Evolutionary conservation across 805 yeast species (phyloP), one percentile per base, ranked within the genome.

Genomic region (Saturnispora kantuleensis): DNA sequence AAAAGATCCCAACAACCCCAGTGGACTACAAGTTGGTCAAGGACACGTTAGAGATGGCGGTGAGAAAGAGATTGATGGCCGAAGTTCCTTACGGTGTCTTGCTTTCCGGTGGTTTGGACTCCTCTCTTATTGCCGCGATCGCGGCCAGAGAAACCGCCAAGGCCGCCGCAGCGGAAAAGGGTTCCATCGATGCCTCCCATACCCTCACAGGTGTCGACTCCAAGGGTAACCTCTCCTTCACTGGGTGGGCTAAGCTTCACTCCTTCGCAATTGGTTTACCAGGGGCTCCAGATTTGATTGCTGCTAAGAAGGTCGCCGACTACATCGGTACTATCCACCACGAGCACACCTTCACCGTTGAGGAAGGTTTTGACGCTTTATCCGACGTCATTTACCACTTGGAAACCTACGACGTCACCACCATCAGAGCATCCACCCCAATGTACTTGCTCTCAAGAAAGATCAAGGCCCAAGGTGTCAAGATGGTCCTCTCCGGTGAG

Each of bases 41-140:
- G 66, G 83, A 81, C 58, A 65, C 85, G 41, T 76, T 93, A 63
- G 98, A 93, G 67, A 70, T 83, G 69, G 88, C 98, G 40, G 99
- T 93, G 45, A 84, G 98, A 74, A 93, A 93, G 84, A 84, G 98
- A 76, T 77, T 93, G 59, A 93, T 93, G 99, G 93, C 97, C 46
- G 99, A 93, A 73, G 99, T 93, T 50, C 97, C 99, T 46, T 93
- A 86, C 66, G 99, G 99, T 71, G 99, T 93, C 39, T 72, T 93
- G 56, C 73, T 93, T 55, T 87, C 96, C 17, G 99, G 99, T 63
- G 99, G 99, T 54, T 77, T 93, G 60, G 99, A 93, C 66, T 88
- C 97, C 39, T 87, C 96, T 17, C 74, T 93, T 66, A 93, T 93
- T 64, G 98, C 98, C 15, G 67, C 98, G 38, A 93, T 93, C 60